Percentiles rank a stretch among this genome's conserved stretches.
Conservation (phyloP, 2,329 filamentous ascomycete species). For the Fusarium sp. region DNA sequence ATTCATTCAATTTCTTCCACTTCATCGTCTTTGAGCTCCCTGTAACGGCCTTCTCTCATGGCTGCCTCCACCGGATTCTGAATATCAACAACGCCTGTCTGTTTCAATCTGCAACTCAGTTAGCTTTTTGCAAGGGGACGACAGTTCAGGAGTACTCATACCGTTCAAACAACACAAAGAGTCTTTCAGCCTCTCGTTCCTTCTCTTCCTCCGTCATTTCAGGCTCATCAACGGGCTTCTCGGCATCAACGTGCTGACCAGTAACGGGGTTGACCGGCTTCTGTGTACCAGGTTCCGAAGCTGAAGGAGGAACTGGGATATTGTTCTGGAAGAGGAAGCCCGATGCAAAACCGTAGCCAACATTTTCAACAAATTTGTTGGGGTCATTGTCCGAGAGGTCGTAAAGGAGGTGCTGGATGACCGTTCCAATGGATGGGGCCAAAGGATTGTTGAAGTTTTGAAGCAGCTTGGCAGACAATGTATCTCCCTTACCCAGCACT, state of each 20-base stretch:
- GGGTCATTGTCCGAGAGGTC: conserved; percentile 86
- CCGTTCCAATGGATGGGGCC: conserved; percentile 76
- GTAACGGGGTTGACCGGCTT: conserved; percentile 83
- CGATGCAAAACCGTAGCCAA: conserved; percentile 93
- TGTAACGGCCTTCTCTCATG: conserved; percentile 74
- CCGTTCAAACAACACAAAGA: conserved; percentile 93
- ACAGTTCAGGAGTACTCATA: conserved; percentile 49
- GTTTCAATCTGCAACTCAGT: conserved; percentile 64
- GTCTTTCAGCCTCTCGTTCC: conserved; percentile 86
- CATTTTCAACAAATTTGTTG: conserved; percentile 84
- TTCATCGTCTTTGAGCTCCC: conserved; percentile 71
- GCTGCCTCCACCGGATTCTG: conserved; percentile 82
- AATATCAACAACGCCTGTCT: conserved; percentile 79
- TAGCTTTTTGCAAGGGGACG: conserved; percentile 14
- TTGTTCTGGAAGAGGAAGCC: conserved; percentile 90
- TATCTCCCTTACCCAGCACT: conserved; percentile 80
- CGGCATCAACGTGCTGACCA: conserved; percentile 80
- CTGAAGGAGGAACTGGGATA: conserved; percentile 77
- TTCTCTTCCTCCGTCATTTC: conserved; percentile 94
- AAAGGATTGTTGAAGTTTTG: conserved; percentile 79
- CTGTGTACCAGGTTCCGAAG: conserved; percentile 58
- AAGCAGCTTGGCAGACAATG: conserved; percentile 80
- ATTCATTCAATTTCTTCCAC: conserved; percentile 55
- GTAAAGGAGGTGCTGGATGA: conserved; percentile 83
- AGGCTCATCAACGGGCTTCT: conserved; percentile 67